Conservation (phyloP, 2,329 filamentous ascomycete genomes). For the Fusarium robinianum region DNA sequence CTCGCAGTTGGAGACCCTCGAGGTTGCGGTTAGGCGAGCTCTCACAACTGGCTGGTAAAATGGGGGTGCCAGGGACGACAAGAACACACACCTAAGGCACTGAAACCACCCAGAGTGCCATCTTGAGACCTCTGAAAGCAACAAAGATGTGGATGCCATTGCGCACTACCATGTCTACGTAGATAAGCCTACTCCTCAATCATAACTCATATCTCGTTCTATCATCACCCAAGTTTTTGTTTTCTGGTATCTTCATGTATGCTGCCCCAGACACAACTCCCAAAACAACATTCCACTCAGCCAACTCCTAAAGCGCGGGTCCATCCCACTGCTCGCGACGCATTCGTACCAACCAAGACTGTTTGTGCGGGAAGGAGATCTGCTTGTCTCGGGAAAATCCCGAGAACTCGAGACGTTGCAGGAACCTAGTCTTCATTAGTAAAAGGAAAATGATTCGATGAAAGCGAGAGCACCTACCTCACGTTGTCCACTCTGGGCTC, state of each 20-base stretch:
- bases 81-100: too few species aligned
- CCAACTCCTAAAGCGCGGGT: conserved; percentile 56
- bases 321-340: conserved; percentile 79
- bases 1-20: conserved; percentile 57
- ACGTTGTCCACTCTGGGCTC: conserved; percentile 91
- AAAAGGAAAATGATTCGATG: fast-evolving
- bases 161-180: neutral
- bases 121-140: neutral
- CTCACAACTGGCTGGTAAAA: conserved; percentile 27
- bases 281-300: neutral
- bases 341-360: conserved; percentile 82
- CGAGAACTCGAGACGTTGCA: conserved; percentile 67
- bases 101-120: too few species aligned
- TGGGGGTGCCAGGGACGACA: too few species aligned
- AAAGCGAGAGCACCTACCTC: conserved; percentile 63
- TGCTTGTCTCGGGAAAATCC: conserved; percentile 90
- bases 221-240: too few species aligned
- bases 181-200: neutral
- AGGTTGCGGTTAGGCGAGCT: conserved; percentile 27
- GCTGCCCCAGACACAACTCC: neutral
- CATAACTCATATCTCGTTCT: conserved; percentile 25
- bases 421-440: conserved; percentile 37
- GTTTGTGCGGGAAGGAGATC: conserved; percentile 88
- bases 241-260: too few species aligned
- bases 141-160: neutral